Evolutionary conservation across 2,329 filamentous ascomycete species (phyloP).

Genomic region (Dothiorella sarmentorum): DNA sequence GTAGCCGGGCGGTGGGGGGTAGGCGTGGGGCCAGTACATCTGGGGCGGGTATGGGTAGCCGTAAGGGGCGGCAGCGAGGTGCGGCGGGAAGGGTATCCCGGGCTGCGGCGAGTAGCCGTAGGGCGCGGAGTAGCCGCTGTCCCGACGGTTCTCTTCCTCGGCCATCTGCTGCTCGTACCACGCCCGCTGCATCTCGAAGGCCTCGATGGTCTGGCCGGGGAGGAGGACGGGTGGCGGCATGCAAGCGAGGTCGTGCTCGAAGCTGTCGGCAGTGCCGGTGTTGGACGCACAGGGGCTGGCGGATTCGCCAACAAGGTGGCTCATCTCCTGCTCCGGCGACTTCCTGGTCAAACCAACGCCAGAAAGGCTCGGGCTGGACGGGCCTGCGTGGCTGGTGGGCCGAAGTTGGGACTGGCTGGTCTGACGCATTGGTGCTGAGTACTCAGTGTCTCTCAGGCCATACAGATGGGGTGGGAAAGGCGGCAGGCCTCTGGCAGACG

Average conservation of each 20-base stretch:
- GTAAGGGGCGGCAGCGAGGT: neutral
- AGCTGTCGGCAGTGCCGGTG: neutral
- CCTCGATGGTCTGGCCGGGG: slow-evolving; percentile 1
- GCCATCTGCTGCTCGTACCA: slow-evolving; percentile 12
- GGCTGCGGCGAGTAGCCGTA: neutral
- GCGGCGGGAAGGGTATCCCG: neutral
- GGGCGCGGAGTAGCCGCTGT: slow-evolving; percentile 10
- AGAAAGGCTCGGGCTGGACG: neutral
- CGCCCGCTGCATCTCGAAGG: slow-evolving; percentile 1
- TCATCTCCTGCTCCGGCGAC: neutral
- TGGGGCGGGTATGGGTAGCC: slow-evolving; percentile 8
- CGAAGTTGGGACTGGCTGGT: slow-evolving; percentile 1
- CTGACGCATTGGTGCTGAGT: neutral
- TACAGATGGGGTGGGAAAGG: slow-evolving; percentile 2
- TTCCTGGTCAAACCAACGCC: neutral
- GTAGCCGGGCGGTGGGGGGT: neutral
- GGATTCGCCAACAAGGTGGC: neutral
- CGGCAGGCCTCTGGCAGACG: neutral
- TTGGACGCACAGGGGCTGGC: neutral
- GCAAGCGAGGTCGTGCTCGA: neutral
- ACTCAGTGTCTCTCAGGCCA: neutral
- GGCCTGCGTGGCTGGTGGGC: neutral
- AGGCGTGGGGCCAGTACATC: neutral
- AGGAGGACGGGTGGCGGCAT: neutral
- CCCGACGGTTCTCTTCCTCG: neutral